Evolutionary conservation across 129 eudicot genomes (phyloP).

Genomic region (Chrysanthemum makinoi): DNA sequence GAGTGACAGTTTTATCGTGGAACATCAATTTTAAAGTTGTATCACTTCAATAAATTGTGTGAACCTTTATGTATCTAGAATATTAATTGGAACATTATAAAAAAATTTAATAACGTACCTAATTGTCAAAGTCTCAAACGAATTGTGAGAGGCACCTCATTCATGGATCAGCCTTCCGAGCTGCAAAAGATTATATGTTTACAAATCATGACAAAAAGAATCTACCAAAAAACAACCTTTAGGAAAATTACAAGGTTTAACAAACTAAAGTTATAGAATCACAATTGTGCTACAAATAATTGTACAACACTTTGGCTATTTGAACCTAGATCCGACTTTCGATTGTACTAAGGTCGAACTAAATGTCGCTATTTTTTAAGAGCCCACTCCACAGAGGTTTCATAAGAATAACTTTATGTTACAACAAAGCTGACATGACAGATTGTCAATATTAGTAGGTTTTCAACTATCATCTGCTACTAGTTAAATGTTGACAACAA

Average conservation of each 20-base stretch:
- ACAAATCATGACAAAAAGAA: background rate
- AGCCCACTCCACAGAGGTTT: slow-evolving; percentile 6
- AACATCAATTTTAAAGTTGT: background rate
- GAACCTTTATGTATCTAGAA: background rate
- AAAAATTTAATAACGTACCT: slow-evolving; percentile 1
- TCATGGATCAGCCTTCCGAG: background rate
- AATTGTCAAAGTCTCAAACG: background rate
- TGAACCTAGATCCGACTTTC: slow-evolving; percentile 24
- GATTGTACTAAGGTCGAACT: slow-evolving; percentile 32
- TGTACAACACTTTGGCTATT: slow-evolving; percentile 33
- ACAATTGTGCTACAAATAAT: slow-evolving; percentile 25
- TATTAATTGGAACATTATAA: background rate
- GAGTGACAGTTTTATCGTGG: slow-evolving; percentile 27
- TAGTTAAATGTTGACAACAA: slow-evolving; percentile 15
- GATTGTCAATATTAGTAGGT: slow-evolving; percentile 13
- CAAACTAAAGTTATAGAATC: slow-evolving; percentile 11
- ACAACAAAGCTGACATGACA: slow-evolving; percentile 37
- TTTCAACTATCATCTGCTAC: slow-evolving; percentile 13
- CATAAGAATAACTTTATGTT: slow-evolving; percentile 33
- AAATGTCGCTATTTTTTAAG: slow-evolving; percentile 9
- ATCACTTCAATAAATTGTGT: slow-evolving; percentile 18
- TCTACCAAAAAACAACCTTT: background rate
- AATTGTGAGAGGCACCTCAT: background rate
- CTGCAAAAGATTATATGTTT: background rate
- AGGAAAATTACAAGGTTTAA: slow-evolving; percentile 5